Conservation (phyloP, 345 rosid genomes). For the Abelmoschus esculentus region DNA sequence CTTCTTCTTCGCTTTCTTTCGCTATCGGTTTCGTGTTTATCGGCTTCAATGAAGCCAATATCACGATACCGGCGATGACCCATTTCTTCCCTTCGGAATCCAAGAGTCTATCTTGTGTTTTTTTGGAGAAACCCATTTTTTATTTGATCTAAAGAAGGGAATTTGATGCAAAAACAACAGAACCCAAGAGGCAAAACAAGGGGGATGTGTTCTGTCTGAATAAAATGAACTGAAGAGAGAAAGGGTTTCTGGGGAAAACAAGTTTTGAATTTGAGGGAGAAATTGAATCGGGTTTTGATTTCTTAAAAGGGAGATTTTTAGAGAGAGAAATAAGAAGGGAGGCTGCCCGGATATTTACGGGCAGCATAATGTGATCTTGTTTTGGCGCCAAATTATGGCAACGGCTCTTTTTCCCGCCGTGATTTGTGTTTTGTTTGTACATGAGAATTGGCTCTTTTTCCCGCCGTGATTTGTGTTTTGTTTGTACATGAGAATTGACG, state of each 20-base stretch:
- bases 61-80: slow-evolving; percentile 62
- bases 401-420: slow-evolving; percentile 84
- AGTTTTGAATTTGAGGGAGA: slow-evolving; percentile 6
- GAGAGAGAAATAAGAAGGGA: background rate
- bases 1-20: slow-evolving; percentile 12
- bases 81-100: slow-evolving; percentile 68
- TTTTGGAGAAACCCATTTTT: slow-evolving; percentile 70
- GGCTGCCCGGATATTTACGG: slow-evolving; percentile 49
- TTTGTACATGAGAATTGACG: slow-evolving; percentile 17
- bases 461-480: slow-evolving; percentile 30
- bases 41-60: slow-evolving; percentile 58
- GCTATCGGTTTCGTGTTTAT: slow-evolving; percentile 48
- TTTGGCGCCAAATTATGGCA: slow-evolving; percentile 57
- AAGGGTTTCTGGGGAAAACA: background rate
- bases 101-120: slow-evolving; percentile 41
- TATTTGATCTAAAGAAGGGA: background rate
- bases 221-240: background rate
- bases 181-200: no score
- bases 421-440: background rate
- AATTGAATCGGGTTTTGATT: slow-evolving; percentile 15
- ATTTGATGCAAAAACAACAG: slow-evolving; percentile 11
- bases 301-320: slow-evolving; percentile 11
- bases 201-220: background rate
- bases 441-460: slow-evolving; percentile 51
- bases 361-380: slow-evolving; percentile 22